Evolutionary conservation across 2,329 filamentous ascomycete species (phyloP).

Genomic region (Geoglossum cookeanum): DNA sequence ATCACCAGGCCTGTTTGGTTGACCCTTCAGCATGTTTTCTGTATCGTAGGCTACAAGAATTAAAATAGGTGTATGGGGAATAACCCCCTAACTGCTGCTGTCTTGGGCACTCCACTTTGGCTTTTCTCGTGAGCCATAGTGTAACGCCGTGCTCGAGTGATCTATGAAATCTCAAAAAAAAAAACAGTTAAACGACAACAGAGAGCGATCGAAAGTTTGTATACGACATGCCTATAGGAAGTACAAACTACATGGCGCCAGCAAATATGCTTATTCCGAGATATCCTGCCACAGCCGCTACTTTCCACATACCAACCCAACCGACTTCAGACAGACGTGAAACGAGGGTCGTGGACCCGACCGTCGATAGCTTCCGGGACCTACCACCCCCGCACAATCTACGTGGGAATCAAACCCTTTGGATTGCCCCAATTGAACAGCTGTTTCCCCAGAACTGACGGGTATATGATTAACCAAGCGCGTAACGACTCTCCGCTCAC

Average conservation of each 20-base stretch:
- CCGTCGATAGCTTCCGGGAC: not conserved
- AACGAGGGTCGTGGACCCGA: not conserved
- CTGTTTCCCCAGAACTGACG: not conserved
- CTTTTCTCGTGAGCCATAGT: not conserved
- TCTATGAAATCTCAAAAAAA: not conserved
- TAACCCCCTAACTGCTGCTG: not conserved
- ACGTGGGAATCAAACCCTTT: not conserved
- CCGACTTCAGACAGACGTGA: not conserved
- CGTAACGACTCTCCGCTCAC: not conserved
- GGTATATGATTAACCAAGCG: not conserved
- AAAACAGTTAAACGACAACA: not conserved
- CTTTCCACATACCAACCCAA: not conserved
- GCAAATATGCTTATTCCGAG: not conserved
- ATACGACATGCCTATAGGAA: not conserved
- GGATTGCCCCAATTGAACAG: not conserved
- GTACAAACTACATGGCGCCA: not conserved
- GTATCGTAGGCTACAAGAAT: not conserved
- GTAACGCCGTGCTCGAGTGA: not conserved
- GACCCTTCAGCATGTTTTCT: not conserved
- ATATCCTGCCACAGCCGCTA: not conserved
- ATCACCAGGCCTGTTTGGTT: not conserved
- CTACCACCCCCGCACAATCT: not conserved
- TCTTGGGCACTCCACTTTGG: not conserved
- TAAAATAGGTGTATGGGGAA: not conserved
- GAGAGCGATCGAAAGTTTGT: not conserved